A percentile compares a stretch with the other conserved stretches of the same genome.
phyloP scores from a whole-genome alignment of 495 filamentous ascomycete species.

The Penicillium tannophilum region DNA sequence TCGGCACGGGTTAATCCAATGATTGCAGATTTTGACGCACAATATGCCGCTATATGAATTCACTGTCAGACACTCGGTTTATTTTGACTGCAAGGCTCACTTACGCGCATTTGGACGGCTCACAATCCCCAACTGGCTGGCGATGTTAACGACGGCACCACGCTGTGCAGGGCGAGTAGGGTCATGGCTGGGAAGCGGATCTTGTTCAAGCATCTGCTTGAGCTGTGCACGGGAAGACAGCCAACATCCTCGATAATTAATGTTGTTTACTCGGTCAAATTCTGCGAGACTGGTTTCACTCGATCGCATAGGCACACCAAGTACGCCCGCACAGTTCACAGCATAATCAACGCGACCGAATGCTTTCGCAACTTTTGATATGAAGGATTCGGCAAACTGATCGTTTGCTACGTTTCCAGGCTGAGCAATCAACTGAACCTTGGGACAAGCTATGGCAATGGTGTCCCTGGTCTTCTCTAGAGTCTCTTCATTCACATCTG shows the following conservation, averaged over 20 bases:
- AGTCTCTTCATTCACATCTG: constrained; percentile 45
- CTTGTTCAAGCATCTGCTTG: constrained; percentile 50
- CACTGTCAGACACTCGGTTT: constrained; percentile 4
- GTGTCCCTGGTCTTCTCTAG: constrained; percentile 36
- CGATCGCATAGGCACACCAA: constrained; percentile 40
- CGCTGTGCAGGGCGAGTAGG: constrained; percentile 31
- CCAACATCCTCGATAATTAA: constrained; percentile 57
- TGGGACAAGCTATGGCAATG: constrained; percentile 33
- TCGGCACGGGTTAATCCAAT: constrained; percentile 50
- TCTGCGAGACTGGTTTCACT: constrained; percentile 35
- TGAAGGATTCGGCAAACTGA: constrained; percentile 42
- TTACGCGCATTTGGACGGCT: constrained; percentile 48
- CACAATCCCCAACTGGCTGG: constrained; percentile 57
- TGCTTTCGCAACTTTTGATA: constrained; percentile 25
- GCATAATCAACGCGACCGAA: constrained; percentile 55
- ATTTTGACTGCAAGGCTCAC: constrained; percentile 16
- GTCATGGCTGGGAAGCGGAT: constrained; percentile 45
- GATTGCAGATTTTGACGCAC: constrained; percentile 49
- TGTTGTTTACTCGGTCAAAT: constrained; percentile 52
- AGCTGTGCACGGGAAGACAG: constrained; percentile 51
- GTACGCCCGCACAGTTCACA: constrained; percentile 53
- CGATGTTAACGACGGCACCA: constrained; percentile 55
- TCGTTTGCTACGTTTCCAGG: constrained; percentile 48
- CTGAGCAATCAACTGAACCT: constrained; percentile 29
- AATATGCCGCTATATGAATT: constrained; percentile 42